Evolutionary conservation across 441 rosid genomes (phyloP), one percentile per base, ranked within the genome.

Genomic region (Euphorbia celastroides): DNA sequence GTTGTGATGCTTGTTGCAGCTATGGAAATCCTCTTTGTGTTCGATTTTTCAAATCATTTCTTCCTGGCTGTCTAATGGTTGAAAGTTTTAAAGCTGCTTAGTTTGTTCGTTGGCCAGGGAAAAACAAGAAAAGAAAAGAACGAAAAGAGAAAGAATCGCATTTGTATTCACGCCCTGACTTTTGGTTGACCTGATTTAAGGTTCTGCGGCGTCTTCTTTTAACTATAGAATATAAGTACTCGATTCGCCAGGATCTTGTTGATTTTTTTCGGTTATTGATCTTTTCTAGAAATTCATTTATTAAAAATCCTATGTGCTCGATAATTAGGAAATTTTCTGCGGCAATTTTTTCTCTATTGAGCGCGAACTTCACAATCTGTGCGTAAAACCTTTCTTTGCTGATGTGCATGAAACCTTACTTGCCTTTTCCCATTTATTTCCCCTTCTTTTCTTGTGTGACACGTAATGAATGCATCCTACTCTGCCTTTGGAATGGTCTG

Each of bases 91-190:
- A 7, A 62, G 20, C 32, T 62, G 55, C 25, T 27, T 44, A 28
- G 20, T 46, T n/a, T 51, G 67, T 50, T 64, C 31, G 30, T 51
- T 46, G 38, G 57, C 51, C 14, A 46, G 42, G 19, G 44, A 63
- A 62, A 11, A 20, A 63, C 26, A 46, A 63, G 26, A 12, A 46
- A 12, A 4, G 23, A 27, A 48, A 27, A 11, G 48, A 28, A 60
- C 3, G 5, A 10, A 32, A 58, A 3, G 17, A 9, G 20, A 9
- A 6, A 50, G 17, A 20, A 8, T 50, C 17, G 51, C 17, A 5
- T 5, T 7, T 3, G 1, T 26, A 25, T 6, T 5, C 5, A 56
- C 14, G 14, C 16, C 7, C 17, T 63, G 66, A 61, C 52, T 23
- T 41, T 41, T 25, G 31, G 52, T 41, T 61, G 48, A 41, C 31